Evolutionary conservation across 495 filamentous ascomycete genomes (phyloP).

Genomic region (Penicillium lividum): DNA sequence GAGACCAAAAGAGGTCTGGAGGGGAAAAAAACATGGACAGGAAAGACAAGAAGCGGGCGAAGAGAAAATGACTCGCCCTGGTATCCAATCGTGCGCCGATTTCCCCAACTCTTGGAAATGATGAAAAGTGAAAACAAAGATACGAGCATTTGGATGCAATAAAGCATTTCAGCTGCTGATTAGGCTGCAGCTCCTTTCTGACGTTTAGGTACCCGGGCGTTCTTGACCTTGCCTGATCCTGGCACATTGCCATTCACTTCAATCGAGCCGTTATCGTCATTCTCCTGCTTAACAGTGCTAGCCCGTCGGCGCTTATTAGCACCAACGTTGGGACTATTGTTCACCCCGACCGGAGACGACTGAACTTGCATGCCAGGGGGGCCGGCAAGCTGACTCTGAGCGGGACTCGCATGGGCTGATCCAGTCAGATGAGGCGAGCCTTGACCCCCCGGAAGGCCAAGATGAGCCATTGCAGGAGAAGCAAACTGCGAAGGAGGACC

Average conservation of each 20-base stretch:
- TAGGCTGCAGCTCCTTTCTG: constrained; percentile 49
- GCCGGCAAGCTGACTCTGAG: constrained; percentile 43
- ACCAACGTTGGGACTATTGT: constrained; percentile 77
- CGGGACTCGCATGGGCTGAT: constrained; percentile 50
- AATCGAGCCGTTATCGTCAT: constrained; percentile 54
- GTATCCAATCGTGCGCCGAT: constrained; percentile 40
- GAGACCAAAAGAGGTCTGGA: constrained; percentile 13
- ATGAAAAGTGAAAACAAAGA: constrained; percentile 17
- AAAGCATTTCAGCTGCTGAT: background rate
- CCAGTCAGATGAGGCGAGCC: constrained; percentile 46
- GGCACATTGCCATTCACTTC: constrained; percentile 51
- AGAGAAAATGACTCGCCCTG: constrained; percentile 25
- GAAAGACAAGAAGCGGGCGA: constrained; percentile 19
- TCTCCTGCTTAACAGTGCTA: constrained; percentile 76
- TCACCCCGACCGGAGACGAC: constrained; percentile 73
- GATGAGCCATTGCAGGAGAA: constrained; percentile 52
- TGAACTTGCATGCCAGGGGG: constrained; percentile 66
- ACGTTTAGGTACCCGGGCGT: constrained; percentile 56
- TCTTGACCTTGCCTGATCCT: constrained; percentile 54
- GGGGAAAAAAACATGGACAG: constrained; percentile 21
- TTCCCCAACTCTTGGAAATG: constrained; percentile 32
- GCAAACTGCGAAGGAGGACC: constrained; percentile 50
- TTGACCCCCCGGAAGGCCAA: constrained; percentile 46
- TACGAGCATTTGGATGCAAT: background rate
- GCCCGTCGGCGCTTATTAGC: constrained; percentile 73